These are phyloP conservation scores for Thamnidium elegans DNA, from an alignment of 192 early-diverging fungal species.

Conservation along the genomic window DNA sequence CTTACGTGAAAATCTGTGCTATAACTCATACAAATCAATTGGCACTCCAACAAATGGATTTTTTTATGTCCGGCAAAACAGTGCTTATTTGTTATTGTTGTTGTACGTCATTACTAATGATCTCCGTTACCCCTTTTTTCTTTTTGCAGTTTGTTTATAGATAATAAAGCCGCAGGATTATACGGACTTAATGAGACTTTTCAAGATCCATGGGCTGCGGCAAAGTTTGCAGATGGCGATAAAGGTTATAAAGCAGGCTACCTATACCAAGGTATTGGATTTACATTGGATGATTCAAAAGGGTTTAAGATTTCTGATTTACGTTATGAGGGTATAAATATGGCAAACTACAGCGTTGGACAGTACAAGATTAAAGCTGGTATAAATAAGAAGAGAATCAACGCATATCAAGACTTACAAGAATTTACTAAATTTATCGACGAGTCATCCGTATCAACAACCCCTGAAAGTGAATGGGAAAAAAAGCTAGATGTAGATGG, in stretches of 20 bases:
- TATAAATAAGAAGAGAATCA: neutral
- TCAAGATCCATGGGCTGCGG: conserved; percentile 1
- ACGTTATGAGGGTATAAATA: neutral
- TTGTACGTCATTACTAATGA: no score
- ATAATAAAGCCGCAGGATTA: conserved; percentile 8
- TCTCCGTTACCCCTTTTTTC: conserved; percentile 10
- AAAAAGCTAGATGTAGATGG: neutral
- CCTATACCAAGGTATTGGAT: conserved; percentile 7
- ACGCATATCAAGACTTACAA: neutral
- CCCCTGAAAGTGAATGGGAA: conserved; percentile 7
- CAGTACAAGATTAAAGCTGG: conserved; percentile 3
- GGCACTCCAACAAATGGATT: conserved; percentile 1
- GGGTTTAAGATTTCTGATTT: conserved; percentile 3
- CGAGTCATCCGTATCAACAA: neutral
- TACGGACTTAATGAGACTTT: conserved; percentile 8
- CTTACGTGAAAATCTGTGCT: conserved; percentile 8
- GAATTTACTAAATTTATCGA: conserved; percentile 15
- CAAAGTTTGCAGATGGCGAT: conserved; percentile 7
- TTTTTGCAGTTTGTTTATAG: conserved; percentile 6
- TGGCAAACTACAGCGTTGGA: conserved; percentile 10
- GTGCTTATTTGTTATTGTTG: no score
- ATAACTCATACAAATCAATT: neutral
- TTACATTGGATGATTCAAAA: no score
- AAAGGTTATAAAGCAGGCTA: neutral
- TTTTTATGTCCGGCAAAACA: conserved; percentile 5